These are phyloP conservation scores for Curvularia sp. DNA, from an alignment of 2,329 filamentous ascomycete species.

Conservation along the genomic window DNA sequence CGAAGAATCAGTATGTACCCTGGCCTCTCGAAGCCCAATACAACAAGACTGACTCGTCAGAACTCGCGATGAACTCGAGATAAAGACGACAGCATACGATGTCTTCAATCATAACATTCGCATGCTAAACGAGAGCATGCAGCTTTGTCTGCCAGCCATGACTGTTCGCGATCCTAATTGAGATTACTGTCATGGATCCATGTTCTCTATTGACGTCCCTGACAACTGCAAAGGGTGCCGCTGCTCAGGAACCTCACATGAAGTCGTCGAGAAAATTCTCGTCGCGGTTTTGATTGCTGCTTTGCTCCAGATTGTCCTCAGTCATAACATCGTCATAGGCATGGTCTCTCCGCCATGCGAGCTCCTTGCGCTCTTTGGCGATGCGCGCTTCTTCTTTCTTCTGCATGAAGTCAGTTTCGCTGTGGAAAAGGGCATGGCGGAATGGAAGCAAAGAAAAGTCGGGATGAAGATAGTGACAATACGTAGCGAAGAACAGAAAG, in stretches of 20 bases:
- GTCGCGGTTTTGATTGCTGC: constrained; percentile 84
- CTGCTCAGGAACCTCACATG: constrained; percentile 32
- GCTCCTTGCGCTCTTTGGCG: constrained; percentile 81
- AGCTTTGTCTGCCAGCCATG: constrained; percentile 59
- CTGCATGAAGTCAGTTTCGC: constrained; percentile 51
- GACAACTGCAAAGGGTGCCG: neutral
- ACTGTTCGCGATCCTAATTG: constrained; percentile 40
- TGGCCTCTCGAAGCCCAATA: neutral
- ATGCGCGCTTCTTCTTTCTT: constrained; percentile 77
- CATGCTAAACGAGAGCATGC: constrained; percentile 78
- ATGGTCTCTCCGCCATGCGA: constrained; percentile 96
- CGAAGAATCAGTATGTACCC: constrained; percentile 30
- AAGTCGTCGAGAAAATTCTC: constrained; percentile 89
- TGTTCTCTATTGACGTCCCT: too few species aligned
- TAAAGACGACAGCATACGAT: constrained; percentile 55
- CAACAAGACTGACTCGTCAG: constrained; percentile 20
- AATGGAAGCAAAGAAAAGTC: neutral
- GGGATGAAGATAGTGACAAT: neutral
- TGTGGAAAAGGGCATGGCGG: too few species aligned
- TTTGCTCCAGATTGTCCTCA: constrained; percentile 77
- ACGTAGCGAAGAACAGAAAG: neutral
- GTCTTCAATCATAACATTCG: constrained; percentile 73
- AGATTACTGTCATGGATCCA: neutral
- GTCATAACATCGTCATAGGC: constrained; percentile 92
- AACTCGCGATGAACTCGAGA: constrained; percentile 36